Evolutionary conservation across 2,329 filamentous ascomycete genomes (phyloP), one percentile per base, ranked within the genome.

Genomic region (Fusarium circinatum): DNA sequence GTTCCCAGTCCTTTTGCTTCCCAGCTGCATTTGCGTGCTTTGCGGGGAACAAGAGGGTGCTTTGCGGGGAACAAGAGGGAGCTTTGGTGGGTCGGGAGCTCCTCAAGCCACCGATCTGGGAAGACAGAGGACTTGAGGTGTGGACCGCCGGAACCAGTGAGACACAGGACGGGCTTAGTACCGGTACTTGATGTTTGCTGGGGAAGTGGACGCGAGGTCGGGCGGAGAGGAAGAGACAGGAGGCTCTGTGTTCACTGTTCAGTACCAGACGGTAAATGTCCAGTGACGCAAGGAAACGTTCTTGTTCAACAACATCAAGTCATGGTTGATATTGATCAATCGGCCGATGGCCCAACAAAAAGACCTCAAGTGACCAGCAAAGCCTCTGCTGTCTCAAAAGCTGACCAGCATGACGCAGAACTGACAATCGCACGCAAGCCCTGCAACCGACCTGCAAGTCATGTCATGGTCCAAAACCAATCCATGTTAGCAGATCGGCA

Each of bases 31-130:
- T 51, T 64, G 49, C 28, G 59, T 58, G 61, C 38, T 48, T 77
- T 78, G 77, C 77, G 77, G 77, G 77, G 77, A 77, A 78, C 36
- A 32, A 60, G 39, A 66, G 47, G 51, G 36, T 68, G 41, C 59
- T 70, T 65, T 56, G 57, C 77, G 77, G 77, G 77, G 77, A 77
- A 78, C 36, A 32, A 60, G 39, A 66, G 47, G 51, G 36, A 68
- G 41, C 59, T 70, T 65, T 56, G 57, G 73, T 76, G 73, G 76
- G 70, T 73, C 74, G 62, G 56, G 44, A 73, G 68, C 52, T 66
- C 49, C 61, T 66, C 18, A 60, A 76, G 74, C 75, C 74, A 75
- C 72, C 64, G 73, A 78, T 78, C 75, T 73, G 47, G 64, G 61
- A 72, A 28, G 17, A 51, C 48, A 15, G 48, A 51, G 24, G 51